phyloP scores from a whole-genome alignment of 352 stramenopile species.

The Phytophthora cajani region DNA sequence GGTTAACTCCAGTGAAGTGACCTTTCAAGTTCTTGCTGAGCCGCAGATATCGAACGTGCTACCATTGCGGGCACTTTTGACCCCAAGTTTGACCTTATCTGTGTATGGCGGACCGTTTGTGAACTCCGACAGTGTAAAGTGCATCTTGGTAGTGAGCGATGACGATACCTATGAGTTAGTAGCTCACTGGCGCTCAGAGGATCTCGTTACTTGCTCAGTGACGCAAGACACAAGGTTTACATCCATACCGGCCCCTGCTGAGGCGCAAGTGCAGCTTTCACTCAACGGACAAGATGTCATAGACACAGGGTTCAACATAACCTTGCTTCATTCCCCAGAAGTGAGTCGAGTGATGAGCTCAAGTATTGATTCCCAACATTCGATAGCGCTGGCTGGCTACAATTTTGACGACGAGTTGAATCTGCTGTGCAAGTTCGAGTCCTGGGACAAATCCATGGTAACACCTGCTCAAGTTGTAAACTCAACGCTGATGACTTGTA shows the following conservation, averaged over 20 bases:
- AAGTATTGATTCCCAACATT: not conserved
- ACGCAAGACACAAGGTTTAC: not conserved
- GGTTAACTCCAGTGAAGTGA: constrained; percentile 44
- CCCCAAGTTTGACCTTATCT: constrained; percentile 19
- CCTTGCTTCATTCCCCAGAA: constrained; percentile 36
- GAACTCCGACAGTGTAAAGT: constrained; percentile 21
- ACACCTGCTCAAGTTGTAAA: constrained; percentile 45
- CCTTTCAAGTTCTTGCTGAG: constrained; percentile 32
- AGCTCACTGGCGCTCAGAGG: constrained; percentile 28
- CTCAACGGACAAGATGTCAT: constrained; percentile 24
- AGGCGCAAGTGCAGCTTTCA: constrained; percentile 37
- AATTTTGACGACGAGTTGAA: constrained; percentile 47
- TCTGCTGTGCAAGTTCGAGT: constrained; percentile 52
- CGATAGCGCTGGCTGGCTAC: constrained; percentile 38
- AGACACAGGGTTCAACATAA: constrained; percentile 49
- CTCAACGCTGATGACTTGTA: constrained; percentile 42
- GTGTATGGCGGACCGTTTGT: constrained; percentile 39
- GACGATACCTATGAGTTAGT: constrained; percentile 11
- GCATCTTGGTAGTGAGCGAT: constrained; percentile 33
- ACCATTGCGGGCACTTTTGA: constrained; percentile 24
- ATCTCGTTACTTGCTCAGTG: constrained; percentile 33
- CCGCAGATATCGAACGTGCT: constrained; percentile 33
- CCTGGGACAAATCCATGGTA: constrained; percentile 17
- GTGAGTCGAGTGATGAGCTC: constrained; percentile 16
- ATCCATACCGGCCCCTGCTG: not conserved